A percentile compares a stretch with the other conserved stretches of the same genome.
phyloP scores from a whole-genome alignment of 495 filamentous ascomycete genomes.

The Hypoxylon rickii region DNA sequence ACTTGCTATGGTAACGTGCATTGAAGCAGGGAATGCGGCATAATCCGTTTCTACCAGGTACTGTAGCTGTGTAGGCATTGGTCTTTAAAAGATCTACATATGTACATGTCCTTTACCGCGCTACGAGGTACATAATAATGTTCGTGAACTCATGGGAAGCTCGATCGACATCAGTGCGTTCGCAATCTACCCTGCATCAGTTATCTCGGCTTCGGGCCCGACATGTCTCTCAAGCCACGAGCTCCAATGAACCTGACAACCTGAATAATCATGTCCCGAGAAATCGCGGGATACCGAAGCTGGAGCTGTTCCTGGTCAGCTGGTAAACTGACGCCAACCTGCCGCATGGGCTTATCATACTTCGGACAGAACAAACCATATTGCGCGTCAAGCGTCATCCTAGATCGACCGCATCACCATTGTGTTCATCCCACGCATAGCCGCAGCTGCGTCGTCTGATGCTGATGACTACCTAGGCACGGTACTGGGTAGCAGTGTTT shows the following conservation, averaged over 20 bases:
- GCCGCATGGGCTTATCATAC: constrained; percentile 9
- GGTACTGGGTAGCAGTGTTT: background rate
- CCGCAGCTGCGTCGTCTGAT: constrained; percentile 22
- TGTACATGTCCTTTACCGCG: background rate
- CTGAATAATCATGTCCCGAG: constrained; percentile 7
- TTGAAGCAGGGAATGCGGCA: constrained; percentile 18
- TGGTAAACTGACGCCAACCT: constrained; percentile 14
- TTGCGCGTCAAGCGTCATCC: constrained; percentile 31
- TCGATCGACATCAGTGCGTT: constrained; percentile 11
- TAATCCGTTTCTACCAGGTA: background rate
- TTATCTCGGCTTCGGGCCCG: constrained; percentile 27
- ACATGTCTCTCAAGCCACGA: constrained; percentile 13
- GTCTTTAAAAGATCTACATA: constrained; percentile 3
- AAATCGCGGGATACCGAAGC: constrained; percentile 23
- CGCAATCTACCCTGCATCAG: constrained; percentile 15
- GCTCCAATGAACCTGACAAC: constrained; percentile 5
- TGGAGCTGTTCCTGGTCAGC: constrained; percentile 7
- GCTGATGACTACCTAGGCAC: background rate
- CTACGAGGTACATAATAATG: too few relatives aligned
- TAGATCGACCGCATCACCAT: constrained; percentile 16
- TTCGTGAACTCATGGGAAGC: too few relatives aligned
- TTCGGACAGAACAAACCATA: constrained; percentile 21
- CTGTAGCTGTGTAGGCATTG: background rate
- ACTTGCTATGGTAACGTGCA: constrained; percentile 2
- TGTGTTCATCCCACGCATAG: constrained; percentile 26